Base-by-base conservation (phyloP, 768 basidiomycete species). In the Suillus weaverae region DNA sequence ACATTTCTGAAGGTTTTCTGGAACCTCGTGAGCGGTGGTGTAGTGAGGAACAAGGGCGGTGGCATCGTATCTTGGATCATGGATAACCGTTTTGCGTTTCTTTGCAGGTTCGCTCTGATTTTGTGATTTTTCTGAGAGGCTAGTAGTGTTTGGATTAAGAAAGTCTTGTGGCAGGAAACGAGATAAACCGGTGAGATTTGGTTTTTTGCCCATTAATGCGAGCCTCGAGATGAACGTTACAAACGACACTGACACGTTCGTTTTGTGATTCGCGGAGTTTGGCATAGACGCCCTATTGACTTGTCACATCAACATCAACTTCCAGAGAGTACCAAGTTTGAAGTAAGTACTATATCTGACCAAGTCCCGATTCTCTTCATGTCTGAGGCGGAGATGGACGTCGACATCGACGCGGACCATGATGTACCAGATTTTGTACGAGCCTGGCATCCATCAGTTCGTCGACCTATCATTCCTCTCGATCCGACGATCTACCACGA, bases 1-100 rank as follows among this genome's bases (percentile, higher is more conserved):
- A 96, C 95, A 97, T 82, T 97, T 97, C 69, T 84, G 81, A 10
- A 97, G 82, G 71, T 91, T 85, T 20, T 84, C 79, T 4, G 95
- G 95, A 11, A 96, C 92, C 66, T 96, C 80, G 0, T 84, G 80
- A 4, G 79, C 74, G 32, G 86, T 73, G 18, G 79, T 83, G 72
- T 92, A 95, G 72, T 87, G 86, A 3, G 88, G 86, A 3, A 94
- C 93, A 1, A 94, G 82, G 2, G 86, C 85, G 1, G 86, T 86
- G 26, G 89, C 91, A 71, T 95, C 90, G 70, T 86, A 86, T 66
- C 79, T 81, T 65, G 77, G 74, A 72, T 63, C 72, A 54, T 67
- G 70, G 9, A 72, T 48, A 54, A 66, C 71, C 2, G 68, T 48
- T 69, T 74, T 75, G 64, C 73, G 64, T 70, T 63, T 33, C 65